These are phyloP conservation scores for Daphne laureola DNA, from an alignment of 441 rosid genomes.

Conservation along the genomic window DNA sequence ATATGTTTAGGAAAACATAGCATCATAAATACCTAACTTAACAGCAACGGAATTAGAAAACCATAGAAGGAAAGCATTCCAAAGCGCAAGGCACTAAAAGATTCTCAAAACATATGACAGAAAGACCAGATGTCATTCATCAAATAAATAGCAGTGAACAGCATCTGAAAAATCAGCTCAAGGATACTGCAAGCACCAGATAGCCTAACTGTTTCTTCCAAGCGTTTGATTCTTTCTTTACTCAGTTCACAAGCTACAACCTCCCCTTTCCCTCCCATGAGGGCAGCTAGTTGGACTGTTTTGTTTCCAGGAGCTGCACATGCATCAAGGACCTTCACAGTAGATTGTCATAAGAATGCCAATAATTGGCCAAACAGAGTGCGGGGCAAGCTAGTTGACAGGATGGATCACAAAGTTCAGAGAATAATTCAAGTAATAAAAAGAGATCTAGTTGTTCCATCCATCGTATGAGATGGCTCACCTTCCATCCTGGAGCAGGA, in stretches of 20 bases:
- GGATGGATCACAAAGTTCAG: no score
- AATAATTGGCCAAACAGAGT: neutral
- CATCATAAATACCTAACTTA: slow-evolving; percentile 10
- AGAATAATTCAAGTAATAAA: no score
- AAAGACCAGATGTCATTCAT: neutral
- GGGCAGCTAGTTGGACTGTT: slow-evolving; percentile 90
- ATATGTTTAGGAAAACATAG: slow-evolving; percentile 25
- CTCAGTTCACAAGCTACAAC: slow-evolving; percentile 77
- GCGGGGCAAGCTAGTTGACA: no score
- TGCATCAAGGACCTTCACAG: slow-evolving; percentile 77
- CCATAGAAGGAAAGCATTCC: slow-evolving; percentile 1
- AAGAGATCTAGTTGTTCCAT: neutral
- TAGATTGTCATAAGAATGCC: slow-evolving; percentile 8
- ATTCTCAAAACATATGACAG: neutral
- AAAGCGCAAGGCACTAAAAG: neutral
- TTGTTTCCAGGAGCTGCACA: slow-evolving; percentile 98
- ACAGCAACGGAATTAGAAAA: slow-evolving; percentile 2
- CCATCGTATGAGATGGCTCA: slow-evolving; percentile 15
- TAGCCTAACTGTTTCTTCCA: slow-evolving; percentile 62
- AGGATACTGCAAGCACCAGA: slow-evolving; percentile 89
- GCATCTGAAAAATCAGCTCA: slow-evolving; percentile 4
- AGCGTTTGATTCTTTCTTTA: slow-evolving; percentile 54
- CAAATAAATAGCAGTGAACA: no score
- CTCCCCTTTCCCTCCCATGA: slow-evolving; percentile 76
- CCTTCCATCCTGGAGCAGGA: slow-evolving; percentile 84